Percentiles rank a stretch among this genome's conserved stretches.
phyloP scores from a whole-genome alignment of 176 grass and related monocot genomes.

The Tillandsia leiboldiana region DNA sequence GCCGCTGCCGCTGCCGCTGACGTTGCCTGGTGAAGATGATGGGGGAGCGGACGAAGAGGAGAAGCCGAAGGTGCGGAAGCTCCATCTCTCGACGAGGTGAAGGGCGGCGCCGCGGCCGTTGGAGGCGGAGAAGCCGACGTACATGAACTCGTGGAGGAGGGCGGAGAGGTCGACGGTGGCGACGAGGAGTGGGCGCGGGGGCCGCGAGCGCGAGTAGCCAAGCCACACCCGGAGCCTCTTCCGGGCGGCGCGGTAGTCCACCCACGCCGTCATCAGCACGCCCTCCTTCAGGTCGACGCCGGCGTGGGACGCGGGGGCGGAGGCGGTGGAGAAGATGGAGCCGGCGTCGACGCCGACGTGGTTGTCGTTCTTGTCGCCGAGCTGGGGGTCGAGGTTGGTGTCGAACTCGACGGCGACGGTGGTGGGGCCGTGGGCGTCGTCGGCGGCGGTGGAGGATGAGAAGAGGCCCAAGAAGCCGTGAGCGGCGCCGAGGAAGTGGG shows the following conservation, averaged over 20 bases:
- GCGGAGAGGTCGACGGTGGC: too few species aligned
- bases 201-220: too few species aligned
- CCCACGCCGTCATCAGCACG: too few species aligned
- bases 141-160: background rate
- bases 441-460: background rate
- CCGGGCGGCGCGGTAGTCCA: too few species aligned
- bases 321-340: too few species aligned
- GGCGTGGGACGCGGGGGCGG: too few species aligned
- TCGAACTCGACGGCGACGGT: slow-evolving; percentile 1
- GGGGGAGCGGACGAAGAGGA: slow-evolving; percentile 7
- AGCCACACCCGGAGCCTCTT: too few species aligned
- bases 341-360: too few species aligned
- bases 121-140: slow-evolving; percentile 64
- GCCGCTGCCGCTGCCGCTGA: background rate
- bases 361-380: too few species aligned
- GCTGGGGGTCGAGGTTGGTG: background rate
- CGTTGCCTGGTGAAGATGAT: slow-evolving; percentile 8
- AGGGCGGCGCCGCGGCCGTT: slow-evolving; percentile 58
- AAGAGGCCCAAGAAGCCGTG: background rate
- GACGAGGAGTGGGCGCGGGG: too few species aligned
- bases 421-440: background rate
- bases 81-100: slow-evolving; percentile 49
- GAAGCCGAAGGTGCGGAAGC: slow-evolving; percentile 43
- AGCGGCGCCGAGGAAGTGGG: background rate
- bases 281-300: too few species aligned